Base-by-base conservation (phyloP, 2,329 filamentous ascomycete genomes). In the Sclerotinia subarctica region DNA sequence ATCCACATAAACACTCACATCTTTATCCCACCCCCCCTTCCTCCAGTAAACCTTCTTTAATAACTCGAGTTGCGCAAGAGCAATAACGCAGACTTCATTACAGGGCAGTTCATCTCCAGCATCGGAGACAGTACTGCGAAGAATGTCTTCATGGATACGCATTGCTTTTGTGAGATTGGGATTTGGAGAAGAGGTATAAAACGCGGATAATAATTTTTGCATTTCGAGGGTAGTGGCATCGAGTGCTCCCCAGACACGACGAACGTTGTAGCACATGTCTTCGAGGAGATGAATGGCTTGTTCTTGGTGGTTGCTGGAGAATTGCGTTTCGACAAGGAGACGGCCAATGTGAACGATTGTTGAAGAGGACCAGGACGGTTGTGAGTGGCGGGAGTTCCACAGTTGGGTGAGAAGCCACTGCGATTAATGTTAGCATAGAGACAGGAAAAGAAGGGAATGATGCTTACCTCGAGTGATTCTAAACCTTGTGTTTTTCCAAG, bases 401-500 rank as follows among this genome's bases (percentile, higher is more conserved):
- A 73, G 70, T 21, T 66, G 47, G 13, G 76, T 72, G 3, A 77
- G 73, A 6, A 72, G 70, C 63, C 63, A 56, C 51, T 56, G 38
- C 42, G 7, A 47, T 56, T 54, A 10, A 15, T 24, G 13, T 65
- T 56, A 65, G 24, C 0, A 38, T 32, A 21, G 13, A 7, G 3
- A 32, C 19, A 35, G 17, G 44, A 21, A 65, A 6, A 2, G 8
- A 44, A 3, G 29, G 5, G 38, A 13, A 65, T 5, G 11, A n/a
- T 65, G 11, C 51, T 65, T 56, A 76, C 72, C 71, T 84, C 82
- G 15, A 84, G 79, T 62, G 83, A 81, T 26, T 76, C 74, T 69
- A 79, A 82, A 72, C 84, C 82, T 67, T 78, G 73, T 68, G 84
- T 82, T 32, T 81, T 79, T 42, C 82, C 83, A 1, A 85, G 78